Evolutionary conservation across 2,329 filamentous ascomycete species (phyloP), one percentile per base, ranked within the genome.

Genomic region (Dichotomopilus funicola): DNA sequence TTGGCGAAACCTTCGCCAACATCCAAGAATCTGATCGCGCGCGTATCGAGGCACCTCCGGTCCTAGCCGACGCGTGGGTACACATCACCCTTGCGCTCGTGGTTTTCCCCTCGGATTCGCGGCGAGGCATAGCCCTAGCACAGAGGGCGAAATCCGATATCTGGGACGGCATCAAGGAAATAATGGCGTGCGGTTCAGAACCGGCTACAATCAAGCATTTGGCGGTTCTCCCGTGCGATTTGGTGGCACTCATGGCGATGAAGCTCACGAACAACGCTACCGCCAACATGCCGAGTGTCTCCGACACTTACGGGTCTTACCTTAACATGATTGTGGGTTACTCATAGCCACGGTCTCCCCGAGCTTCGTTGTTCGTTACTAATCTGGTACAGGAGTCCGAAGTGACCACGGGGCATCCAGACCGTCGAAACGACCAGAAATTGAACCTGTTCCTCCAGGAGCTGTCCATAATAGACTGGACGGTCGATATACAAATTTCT

Each of bases 371-470:
- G 35, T 2, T 7, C 10, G 49, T 34, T 8, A 7, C 43, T 46
- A n/a, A 46, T 7, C 1, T 31, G 35, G n/a, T 8, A 1, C 27
- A 73, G 72, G 72, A 75, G 55, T 70, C 69, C 12, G 68, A 72
- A 2, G 74, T 78, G 47, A 66, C 64, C 6, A 69, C 68, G 2
- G 70, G 72, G 27, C 67, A 68, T 3, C 72, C 73, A 1, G 70
- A 75, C 42, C 68, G 73, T 19, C 70, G 70, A 1, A 71, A 73
- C 41, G 71, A 76, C 54, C 70, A 72, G 49, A 66, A 68, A 12
- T 66, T 78, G 49, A 69, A 70, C 40, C 66, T 74, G 11, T 65
- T 75, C 0, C 67, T 70, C 13, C 71, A 76, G 53, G 74, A 78
- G 57, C 64, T 76, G 35, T 62, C 63, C 19, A 68, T 72, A 13